phyloP scores from a whole-genome alignment of 2,329 filamentous ascomycete genomes.

The Neofusicoccum sp. region DNA sequence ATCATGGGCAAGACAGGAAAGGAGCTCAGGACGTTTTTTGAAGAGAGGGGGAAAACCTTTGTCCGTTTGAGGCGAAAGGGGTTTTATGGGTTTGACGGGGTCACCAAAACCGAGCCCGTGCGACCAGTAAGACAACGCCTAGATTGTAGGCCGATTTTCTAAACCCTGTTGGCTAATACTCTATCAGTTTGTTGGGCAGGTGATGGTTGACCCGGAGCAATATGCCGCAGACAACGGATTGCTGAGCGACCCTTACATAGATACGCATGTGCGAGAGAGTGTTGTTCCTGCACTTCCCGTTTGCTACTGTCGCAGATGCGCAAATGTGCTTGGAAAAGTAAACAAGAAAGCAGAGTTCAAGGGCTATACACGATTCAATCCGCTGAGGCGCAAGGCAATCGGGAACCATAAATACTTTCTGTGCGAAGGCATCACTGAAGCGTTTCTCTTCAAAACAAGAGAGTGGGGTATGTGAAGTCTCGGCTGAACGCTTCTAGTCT shows the following conservation, averaged over 20 bases:
- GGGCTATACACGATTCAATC: neutral
- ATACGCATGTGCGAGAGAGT: conserved; percentile 9
- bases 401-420: neutral
- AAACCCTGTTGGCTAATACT: accelerated
- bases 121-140: neutral
- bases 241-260: neutral
- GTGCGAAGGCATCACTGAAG: neutral
- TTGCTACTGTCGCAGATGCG: conserved; percentile 20
- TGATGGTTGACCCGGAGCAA: conserved; percentile 20
- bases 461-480: neutral
- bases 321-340: conserved; percentile 4
- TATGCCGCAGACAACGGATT: conserved; percentile 5
- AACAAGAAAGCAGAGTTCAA: neutral
- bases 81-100: conserved; percentile 20
- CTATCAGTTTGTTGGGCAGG: conserved; percentile 18
- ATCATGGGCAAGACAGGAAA: conserved; percentile 14
- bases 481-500: no score
- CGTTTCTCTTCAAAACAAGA: neutral
- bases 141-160: no score
- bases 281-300: conserved; percentile 17
- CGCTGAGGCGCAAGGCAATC: no score
- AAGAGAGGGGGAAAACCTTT: conserved; percentile 20
- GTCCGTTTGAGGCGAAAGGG: conserved; percentile 10
- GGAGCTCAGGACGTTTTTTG: conserved; percentile 18
- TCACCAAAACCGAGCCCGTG: conserved; percentile 15